These are phyloP conservation scores for Cetradonia linearis DNA, from an alignment of 495 filamentous ascomycete species.

Conservation along the genomic window DNA sequence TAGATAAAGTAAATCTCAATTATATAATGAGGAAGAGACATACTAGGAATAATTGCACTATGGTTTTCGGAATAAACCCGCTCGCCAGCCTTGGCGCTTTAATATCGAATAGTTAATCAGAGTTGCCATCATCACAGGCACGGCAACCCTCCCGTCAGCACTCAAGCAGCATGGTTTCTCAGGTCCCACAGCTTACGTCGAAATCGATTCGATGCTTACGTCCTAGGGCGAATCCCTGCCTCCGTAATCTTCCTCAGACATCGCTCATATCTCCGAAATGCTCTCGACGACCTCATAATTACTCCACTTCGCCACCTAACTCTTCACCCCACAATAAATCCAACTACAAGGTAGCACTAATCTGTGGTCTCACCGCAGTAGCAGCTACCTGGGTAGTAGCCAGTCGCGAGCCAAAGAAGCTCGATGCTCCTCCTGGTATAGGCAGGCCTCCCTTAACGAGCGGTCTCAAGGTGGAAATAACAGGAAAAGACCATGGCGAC, in stretches of 20 bases:
- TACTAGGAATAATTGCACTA: not conserved
- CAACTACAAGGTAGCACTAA: constrained; percentile 6
- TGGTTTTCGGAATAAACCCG: not conserved
- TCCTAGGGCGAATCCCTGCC: not conserved
- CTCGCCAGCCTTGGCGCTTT: not conserved
- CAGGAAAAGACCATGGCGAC: constrained; percentile 35
- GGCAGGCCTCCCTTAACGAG: constrained; percentile 6
- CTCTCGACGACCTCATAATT: constrained; percentile 4
- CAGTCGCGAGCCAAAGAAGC: constrained; percentile 6
- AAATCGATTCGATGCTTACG: not conserved
- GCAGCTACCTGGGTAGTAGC: constrained; percentile 6
- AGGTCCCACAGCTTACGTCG: not conserved
- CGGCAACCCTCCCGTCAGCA: not conserved
- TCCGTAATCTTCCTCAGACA: not conserved
- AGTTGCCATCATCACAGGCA: not conserved
- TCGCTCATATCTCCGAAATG: not conserved
- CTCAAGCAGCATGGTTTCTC: not conserved
- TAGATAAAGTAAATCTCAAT: no score
- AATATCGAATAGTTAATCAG: not conserved
- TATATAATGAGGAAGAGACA: no score
- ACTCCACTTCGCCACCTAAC: not conserved
- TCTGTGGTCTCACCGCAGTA: constrained; percentile 3
- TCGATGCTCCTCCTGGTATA: constrained; percentile 17
- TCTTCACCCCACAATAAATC: not conserved
- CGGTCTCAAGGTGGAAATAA: constrained; percentile 15